Conservation (phyloP, 495 filamentous ascomycete species). For the Penicillium arizonense region DNA sequence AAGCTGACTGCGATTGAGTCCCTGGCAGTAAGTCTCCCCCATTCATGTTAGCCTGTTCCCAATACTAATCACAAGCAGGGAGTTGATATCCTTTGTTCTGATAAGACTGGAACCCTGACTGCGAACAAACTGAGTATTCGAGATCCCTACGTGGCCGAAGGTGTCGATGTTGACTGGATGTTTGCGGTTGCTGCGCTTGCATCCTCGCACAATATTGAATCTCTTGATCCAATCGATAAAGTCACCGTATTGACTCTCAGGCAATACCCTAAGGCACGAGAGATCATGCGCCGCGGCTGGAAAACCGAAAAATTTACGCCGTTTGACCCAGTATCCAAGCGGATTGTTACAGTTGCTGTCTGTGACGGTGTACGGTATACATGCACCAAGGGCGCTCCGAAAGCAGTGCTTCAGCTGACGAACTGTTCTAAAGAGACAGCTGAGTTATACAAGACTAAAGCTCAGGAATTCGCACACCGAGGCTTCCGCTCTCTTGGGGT, state of each 20-base stretch:
- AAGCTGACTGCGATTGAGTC: slow-evolving; percentile 95
- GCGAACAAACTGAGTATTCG: slow-evolving; percentile 72
- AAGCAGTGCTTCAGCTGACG: slow-evolving; percentile 64
- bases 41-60: background rate
- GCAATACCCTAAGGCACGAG: slow-evolving; percentile 63
- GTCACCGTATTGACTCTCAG: slow-evolving; percentile 67
- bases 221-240: slow-evolving; percentile 72
- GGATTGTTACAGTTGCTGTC: slow-evolving; percentile 61
- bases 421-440: slow-evolving; percentile 60
- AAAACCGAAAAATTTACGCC: slow-evolving; percentile 67
- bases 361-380: slow-evolving; percentile 62
- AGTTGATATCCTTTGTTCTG: slow-evolving; percentile 95
- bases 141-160: slow-evolving; percentile 69
- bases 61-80: slow-evolving; percentile 43
- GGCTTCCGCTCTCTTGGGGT: slow-evolving; percentile 76
- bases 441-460: slow-evolving; percentile 61
- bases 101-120: slow-evolving; percentile 78
- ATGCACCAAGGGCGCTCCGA: slow-evolving; percentile 71
- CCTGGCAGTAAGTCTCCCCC: slow-evolving; percentile 56
- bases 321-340: slow-evolving; percentile 74
- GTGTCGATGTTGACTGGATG: slow-evolving; percentile 72
- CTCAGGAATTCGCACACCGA: slow-evolving; percentile 69
- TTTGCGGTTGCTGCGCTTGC: slow-evolving; percentile 70
- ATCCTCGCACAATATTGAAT: slow-evolving; percentile 72
- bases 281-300: slow-evolving; percentile 65